Evolutionary conservation across 768 basidiomycete genomes (phyloP).

Genomic region (Phlegmacium glaucopus): DNA sequence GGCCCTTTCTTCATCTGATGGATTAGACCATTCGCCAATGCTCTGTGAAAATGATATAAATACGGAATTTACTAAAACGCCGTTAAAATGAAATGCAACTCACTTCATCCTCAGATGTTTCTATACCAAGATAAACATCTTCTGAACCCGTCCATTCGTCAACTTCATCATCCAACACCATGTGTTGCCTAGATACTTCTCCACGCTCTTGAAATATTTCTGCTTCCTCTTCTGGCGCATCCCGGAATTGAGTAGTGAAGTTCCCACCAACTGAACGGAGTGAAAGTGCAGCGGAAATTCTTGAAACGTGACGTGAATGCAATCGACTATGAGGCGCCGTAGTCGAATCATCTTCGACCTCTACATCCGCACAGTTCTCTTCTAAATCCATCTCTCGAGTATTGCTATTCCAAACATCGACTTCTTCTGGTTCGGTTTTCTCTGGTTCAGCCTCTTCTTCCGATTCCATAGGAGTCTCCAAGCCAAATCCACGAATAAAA

Average conservation of each 20-base stretch:
- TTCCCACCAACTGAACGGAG: conserved; percentile 58
- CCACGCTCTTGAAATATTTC: background rate
- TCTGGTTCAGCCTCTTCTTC: conserved; percentile 53
- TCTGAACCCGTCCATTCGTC: conserved; percentile 87
- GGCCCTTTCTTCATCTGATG: conserved; percentile 85
- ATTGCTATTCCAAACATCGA: conserved; percentile 25
- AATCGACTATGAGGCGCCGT: conserved; percentile 47
- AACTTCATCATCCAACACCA: conserved; percentile 41
- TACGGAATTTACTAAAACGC: conserved; percentile 8
- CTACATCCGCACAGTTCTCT: conserved; percentile 27
- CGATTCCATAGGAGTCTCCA: conserved; percentile 76
- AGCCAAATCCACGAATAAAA: conserved; percentile 75
- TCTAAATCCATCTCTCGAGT: conserved; percentile 36
- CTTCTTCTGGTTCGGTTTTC: conserved; percentile 23
- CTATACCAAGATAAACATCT: conserved; percentile 48
- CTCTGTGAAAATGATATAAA: conserved; percentile 42
- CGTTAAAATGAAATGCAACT: conserved; percentile 10
- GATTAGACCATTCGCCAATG: conserved; percentile 88
- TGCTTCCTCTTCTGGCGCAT: conserved; percentile 15
- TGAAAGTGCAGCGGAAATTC: conserved; percentile 64
- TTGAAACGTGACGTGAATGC: conserved; percentile 71
- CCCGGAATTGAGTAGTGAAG: conserved; percentile 31
- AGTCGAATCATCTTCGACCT: conserved; percentile 29
- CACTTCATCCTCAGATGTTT: conserved; percentile 71
- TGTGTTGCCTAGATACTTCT: conserved; percentile 23